Conservation (phyloP, 441 rosid genomes). For the Sinapis alba region DNA sequence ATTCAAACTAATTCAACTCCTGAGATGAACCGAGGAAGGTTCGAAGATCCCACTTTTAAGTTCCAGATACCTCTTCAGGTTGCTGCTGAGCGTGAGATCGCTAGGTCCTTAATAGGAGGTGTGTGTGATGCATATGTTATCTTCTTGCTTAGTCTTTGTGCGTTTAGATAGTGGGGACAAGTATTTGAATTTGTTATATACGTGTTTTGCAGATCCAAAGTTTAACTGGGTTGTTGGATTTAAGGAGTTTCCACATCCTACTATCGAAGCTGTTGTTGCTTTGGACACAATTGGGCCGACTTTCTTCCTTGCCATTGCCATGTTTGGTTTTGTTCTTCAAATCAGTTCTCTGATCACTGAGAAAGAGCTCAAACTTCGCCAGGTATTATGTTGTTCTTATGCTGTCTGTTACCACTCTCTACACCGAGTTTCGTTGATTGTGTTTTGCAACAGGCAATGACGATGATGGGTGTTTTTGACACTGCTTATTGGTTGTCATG, state of each 20-base stretch:
- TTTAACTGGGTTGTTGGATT: conserved; percentile 76
- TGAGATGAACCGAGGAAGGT: conserved; percentile 48
- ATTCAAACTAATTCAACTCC: conserved; percentile 81
- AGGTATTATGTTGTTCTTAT: conserved; percentile 40
- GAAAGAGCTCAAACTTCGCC: conserved; percentile 93
- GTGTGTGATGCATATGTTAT: neutral
- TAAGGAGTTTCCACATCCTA: conserved; percentile 83
- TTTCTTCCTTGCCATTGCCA: conserved; percentile 80
- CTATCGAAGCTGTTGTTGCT: conserved; percentile 44
- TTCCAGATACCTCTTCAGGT: conserved; percentile 89
- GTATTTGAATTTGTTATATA: conserved; percentile 5
- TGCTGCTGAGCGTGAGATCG: conserved; percentile 90
- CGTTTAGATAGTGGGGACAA: neutral
- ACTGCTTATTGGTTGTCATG: conserved; percentile 89
- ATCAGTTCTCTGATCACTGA: conserved; percentile 68
- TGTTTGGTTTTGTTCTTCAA: conserved; percentile 85
- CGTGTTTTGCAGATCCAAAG: conserved; percentile 50
- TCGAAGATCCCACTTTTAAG: conserved; percentile 81
- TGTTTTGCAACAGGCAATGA: conserved; percentile 78
- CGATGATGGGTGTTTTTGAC: conserved; percentile 82
- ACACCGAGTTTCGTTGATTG: conserved; percentile 35
- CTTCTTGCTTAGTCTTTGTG: neutral
- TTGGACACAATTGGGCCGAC: conserved; percentile 55
- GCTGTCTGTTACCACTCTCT: conserved; percentile 42
- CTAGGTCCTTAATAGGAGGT: conserved; percentile 77